Conservation (phyloP, 1,139 yeast species). For the Yamadazyma trypodendri region DNA sequence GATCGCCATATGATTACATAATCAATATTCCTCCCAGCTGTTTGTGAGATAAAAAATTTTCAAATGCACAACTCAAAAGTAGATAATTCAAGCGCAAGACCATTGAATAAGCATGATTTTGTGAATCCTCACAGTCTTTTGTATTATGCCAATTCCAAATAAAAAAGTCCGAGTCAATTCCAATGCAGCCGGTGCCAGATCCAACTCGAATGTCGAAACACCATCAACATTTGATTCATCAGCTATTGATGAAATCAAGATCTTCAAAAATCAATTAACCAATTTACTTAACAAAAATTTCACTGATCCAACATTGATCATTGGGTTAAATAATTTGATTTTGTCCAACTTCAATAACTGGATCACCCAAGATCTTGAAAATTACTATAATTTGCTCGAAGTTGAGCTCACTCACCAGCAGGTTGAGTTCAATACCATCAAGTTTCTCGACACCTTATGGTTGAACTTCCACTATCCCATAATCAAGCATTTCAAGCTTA, state of each 20-base stretch:
- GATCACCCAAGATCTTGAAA: conserved; percentile 33
- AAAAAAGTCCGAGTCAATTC: background rate
- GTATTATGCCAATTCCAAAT: conserved; percentile 1
- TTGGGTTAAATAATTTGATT: conserved; percentile 43
- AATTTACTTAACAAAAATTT: conserved; percentile 29
- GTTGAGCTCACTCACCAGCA: conserved; percentile 15
- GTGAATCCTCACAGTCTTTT: background rate
- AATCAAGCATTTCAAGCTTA: conserved; percentile 51
- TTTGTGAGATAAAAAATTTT: conserved; percentile 1
- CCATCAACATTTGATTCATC: conserved; percentile 4
- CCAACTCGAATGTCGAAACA: background rate
- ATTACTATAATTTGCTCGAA: conserved; percentile 19
- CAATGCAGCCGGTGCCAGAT: background rate
- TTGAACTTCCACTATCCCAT: conserved; percentile 62
- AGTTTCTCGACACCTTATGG: conserved; percentile 53
- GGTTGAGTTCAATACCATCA: conserved; percentile 30
- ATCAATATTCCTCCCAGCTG: background rate
- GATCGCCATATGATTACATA: conserved; percentile 1
- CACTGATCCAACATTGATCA: conserved; percentile 43
- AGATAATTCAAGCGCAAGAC: background rate
- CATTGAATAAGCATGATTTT: conserved; percentile 2
- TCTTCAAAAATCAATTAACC: conserved; percentile 28
- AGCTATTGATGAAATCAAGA: conserved; percentile 21
- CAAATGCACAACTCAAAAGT: background rate
- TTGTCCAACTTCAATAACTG: conserved; percentile 43